phyloP scores from a whole-genome alignment of 1,284 basidiomycete species.

The Rhodotorula sp. region DNA sequence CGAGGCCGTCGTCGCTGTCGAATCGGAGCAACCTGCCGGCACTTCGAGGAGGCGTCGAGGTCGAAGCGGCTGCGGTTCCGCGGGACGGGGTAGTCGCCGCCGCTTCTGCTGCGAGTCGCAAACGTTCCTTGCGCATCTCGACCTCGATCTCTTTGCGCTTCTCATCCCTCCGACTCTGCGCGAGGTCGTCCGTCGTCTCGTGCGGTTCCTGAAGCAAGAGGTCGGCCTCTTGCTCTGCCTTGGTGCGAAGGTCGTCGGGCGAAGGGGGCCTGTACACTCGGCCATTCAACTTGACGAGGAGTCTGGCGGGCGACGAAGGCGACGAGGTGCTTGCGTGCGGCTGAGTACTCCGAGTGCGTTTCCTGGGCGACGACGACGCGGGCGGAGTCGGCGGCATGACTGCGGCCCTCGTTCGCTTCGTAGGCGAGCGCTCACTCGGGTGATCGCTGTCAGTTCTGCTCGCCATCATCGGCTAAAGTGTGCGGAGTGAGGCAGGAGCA shows the following conservation, averaged over 20 bases:
- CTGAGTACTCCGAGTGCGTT: background rate
- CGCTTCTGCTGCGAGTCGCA: background rate
- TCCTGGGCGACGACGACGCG: slow-evolving; percentile 1
- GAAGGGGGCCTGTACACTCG: slow-evolving; percentile 33
- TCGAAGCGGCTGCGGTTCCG: slow-evolving; percentile 8
- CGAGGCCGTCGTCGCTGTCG: slow-evolving; percentile 8
- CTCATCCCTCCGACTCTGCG: slow-evolving; percentile 4
- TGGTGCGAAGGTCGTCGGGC: slow-evolving; percentile 14
- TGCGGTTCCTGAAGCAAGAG: slow-evolving; percentile 26
- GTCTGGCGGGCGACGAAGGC: slow-evolving; percentile 7
- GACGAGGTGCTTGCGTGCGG: background rate
- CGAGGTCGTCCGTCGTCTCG: slow-evolving; percentile 34
- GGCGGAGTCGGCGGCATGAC: slow-evolving; percentile 12
- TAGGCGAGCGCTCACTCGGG: too few species aligned
- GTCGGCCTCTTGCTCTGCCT: slow-evolving; percentile 22
- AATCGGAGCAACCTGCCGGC: background rate
- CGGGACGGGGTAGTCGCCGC: background rate
- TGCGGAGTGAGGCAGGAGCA: too few species aligned
- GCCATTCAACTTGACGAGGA: slow-evolving; percentile 35
- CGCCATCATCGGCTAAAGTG: too few species aligned
- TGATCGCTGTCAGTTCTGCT: too few species aligned
- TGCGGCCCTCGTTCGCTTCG: background rate
- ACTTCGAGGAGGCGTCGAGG: background rate
- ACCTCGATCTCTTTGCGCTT: slow-evolving; percentile 22
- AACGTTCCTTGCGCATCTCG: slow-evolving; percentile 14